Evolutionary conservation across 345 rosid species (phyloP), one percentile per base, ranked within the genome.

Genomic region (Citrus inodora): DNA sequence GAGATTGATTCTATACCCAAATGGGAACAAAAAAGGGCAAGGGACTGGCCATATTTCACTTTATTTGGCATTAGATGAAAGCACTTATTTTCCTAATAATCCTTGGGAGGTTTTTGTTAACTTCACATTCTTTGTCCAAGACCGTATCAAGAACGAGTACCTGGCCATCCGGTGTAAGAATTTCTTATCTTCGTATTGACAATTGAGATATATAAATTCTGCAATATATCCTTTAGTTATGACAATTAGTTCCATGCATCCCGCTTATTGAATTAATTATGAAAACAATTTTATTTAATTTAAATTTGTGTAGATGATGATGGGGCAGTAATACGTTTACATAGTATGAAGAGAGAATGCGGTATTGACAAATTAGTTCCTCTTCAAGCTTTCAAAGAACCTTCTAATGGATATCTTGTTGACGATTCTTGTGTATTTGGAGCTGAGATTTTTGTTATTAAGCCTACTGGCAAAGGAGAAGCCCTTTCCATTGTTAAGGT

Each of bases 1-100:
- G 80, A 75, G 79, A 58, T 19, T 78, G 55, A 33, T 35, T 25
- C 58, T 81, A 21, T 76, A 76, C 58, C 83, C 83, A 21, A 48
- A 55, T 35, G 77, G 84, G 24, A 70, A 78, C 63, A 33, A 67
- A 73, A n/a, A 61, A 21, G 27, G 55, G 9, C 10, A 67, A 35
- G 77, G 62, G 17, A 19, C 32, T n/a, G 68, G 73, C 2, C n/a
- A 58, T 71, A 66, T 71, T 16, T 81, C 83, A 7, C 66, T 81
- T 4, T 76, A 76, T 64, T 53, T 76, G 61, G 30, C 56, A 56
- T 64, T 76, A 4, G 80, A n/a, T 37, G 73, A 35, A 60, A 59
- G 55, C 67, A 59, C 58, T 1, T 4, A 75, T 60, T 32, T 1
- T 7, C 66, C 32, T 64, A 35, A 64, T 16, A 46, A 8, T 9